Evolutionary conservation across 2,329 filamentous ascomycete species (phyloP).

Genomic region (Stemphylium vesicarium): DNA sequence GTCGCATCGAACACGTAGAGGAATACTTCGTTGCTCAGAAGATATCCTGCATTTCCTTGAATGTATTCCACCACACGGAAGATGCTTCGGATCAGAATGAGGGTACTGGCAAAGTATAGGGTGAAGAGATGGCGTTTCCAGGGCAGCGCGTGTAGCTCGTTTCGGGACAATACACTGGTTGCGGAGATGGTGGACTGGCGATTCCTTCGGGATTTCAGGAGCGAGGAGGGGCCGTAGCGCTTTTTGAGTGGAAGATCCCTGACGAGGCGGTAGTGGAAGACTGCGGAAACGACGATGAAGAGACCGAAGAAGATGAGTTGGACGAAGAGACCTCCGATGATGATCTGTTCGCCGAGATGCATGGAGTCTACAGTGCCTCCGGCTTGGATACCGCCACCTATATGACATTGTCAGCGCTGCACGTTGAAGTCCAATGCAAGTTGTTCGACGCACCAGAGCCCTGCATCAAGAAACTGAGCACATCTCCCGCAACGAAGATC

Average conservation of each 20-base stretch:
- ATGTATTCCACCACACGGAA: constrained; percentile 59
- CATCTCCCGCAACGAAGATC: constrained; percentile 55
- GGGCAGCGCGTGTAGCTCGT: constrained; percentile 11
- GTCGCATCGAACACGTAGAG: constrained; percentile 56
- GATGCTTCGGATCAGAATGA: constrained; percentile 59
- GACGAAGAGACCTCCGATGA: constrained; percentile 47
- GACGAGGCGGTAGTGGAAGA: constrained; percentile 28
- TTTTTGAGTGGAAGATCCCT: constrained; percentile 14
- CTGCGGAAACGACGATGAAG: constrained; percentile 47
- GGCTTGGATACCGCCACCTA: constrained; percentile 29
- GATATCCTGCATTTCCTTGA: constrained; percentile 52
- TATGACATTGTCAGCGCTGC: not conserved
- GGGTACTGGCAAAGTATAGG: constrained; percentile 52
- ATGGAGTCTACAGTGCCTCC: constrained; percentile 7
- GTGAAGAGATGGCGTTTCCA: constrained; percentile 49
- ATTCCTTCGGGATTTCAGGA: not conserved
- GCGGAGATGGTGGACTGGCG: not conserved
- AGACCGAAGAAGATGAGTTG: constrained; percentile 58
- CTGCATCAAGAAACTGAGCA: constrained; percentile 55
- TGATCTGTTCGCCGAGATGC: constrained; percentile 26
- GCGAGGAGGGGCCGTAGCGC: not conserved
- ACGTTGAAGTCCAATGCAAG: constrained; percentile 36
- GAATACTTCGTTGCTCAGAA: constrained; percentile 53
- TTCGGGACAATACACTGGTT: not conserved
- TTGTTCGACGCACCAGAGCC: constrained; percentile 12